A percentile compares a stretch with the other conserved stretches of the same genome.
Conservation (phyloP, 2,329 filamentous ascomycete genomes). For the Botrytis tulipae region DNA sequence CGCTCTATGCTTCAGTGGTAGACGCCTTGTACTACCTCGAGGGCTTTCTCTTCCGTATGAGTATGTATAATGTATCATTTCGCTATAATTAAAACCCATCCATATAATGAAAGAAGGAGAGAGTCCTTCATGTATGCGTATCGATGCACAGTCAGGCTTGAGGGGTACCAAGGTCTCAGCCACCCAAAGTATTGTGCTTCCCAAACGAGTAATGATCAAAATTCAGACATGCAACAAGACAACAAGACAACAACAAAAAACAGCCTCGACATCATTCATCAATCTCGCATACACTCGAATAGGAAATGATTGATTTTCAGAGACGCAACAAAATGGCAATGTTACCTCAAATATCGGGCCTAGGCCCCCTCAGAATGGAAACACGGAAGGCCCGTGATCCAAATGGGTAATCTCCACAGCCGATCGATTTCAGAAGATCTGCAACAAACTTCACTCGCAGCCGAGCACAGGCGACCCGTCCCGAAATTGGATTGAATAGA, state of each 20-base stretch:
- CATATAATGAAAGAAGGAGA: neutral
- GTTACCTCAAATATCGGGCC: neutral
- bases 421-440: slow-evolving; percentile 6
- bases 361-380: neutral
- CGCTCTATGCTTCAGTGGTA: neutral
- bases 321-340: slow-evolving; percentile 8
- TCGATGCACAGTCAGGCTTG: neutral
- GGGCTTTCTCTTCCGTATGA: neutral
- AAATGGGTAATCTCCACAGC: slow-evolving; percentile 12
- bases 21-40: neutral
- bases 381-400: slow-evolving; percentile 8
- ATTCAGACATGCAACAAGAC: slow-evolving; percentile 17
- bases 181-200: neutral
- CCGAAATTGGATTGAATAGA: neutral
- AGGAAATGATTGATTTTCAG: slow-evolving; percentile 19
- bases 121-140: neutral
- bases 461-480: slow-evolving; percentile 1
- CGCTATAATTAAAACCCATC: neutral
- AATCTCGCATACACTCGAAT: slow-evolving; percentile 5
- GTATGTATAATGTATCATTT: neutral
- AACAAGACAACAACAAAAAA: neutral
- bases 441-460: slow-evolving; percentile 1
- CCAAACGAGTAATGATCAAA: slow-evolving; percentile 19
- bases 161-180: neutral
- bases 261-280: neutral